Evolutionary conservation across 139 green algal genomes (phyloP).

Genomic region (Ettlia oleoabundans): DNA sequence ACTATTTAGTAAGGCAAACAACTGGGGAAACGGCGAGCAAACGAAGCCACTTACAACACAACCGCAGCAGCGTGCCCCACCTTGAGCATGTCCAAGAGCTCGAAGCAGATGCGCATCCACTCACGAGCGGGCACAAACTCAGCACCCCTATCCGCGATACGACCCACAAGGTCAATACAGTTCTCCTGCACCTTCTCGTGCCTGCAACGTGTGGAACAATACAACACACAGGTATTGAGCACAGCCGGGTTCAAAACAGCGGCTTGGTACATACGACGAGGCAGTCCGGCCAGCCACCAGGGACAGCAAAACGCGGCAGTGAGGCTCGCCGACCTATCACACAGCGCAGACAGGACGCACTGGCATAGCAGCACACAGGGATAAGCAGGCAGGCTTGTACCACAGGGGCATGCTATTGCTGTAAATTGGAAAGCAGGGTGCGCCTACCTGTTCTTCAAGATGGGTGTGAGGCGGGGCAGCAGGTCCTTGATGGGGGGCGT

Average conservation of each 20-base stretch:
- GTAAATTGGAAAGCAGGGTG: constrained; percentile 48
- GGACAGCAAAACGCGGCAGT: not conserved
- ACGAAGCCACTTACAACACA: not conserved
- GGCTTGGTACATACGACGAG: no score
- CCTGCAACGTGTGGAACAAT: no score
- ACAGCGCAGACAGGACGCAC: no score
- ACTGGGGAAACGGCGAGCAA: not conserved
- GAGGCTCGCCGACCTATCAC: no score
- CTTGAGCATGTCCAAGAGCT: constrained; percentile 99
- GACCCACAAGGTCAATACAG: constrained; percentile 97
- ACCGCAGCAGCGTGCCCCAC: no score
- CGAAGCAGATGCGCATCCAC: constrained; percentile 99
- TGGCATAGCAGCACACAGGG: no score
- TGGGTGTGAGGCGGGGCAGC: constrained; percentile 96
- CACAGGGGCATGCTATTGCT: not conserved
- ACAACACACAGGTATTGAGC: not conserved
- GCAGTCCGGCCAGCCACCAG: not conserved
- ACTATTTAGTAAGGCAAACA: not conserved
- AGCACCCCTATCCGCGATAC: constrained; percentile 95
- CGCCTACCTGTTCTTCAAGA: constrained; percentile 94
- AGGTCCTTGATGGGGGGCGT: constrained; percentile 99
- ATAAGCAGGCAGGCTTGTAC: not conserved
- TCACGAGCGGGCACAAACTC: constrained; percentile 97
- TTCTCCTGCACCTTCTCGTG: constrained; percentile 96
- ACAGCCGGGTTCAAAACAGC: no score